Base-by-base conservation (phyloP, 1,139 yeast species). In the Yamadazyma jaroonii region DNA sequence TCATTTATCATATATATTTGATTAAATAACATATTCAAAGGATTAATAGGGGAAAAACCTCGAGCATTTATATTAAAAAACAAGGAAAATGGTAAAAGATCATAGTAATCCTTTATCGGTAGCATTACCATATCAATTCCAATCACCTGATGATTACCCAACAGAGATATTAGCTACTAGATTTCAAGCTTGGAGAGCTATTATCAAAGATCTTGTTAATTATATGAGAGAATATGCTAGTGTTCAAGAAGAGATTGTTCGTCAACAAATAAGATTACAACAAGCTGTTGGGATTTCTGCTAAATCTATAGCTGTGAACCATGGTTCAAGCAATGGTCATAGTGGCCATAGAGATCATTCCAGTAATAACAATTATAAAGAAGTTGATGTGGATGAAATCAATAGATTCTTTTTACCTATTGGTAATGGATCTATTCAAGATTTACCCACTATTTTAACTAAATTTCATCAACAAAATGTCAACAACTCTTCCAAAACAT, bases 81-180 rank as follows among this genome's bases (percentile, higher is more conserved):
- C n/a, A n/a, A n/a, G 20, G 11, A 27, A 27, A 8, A 36, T 38
- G 41, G 32, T 28, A 10, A 38, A 38, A 28, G 64, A 60, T 40
- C 58, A 54, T 39, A 46, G 49, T 35, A 67, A 66, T 47, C 74
- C 74, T 10, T 57, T 67, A 47, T 63, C 62, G 40, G 69, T 67
- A 17, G 47, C 59, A 24, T 57, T 67, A 39, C 73, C 73, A n/a
- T 61, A 64, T 50, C 53, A 52, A 26, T 67, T 67, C 46, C 38
- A 51, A 32, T 43, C 49, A 22, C 56, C 53, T 12, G 53, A 54
- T 28, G 72, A 66, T 29, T 60, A 78, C 52, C 97, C 97, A 10
- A 88, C 97, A 1, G 97, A 89, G 44, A 77, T 86, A 6, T 67
- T 92, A 49, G 94, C 96, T 3, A 74, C 77, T 28, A 71, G 98